Evolutionary conservation across 140 eudicot genomes (phyloP), one percentile per base, ranked within the genome.

Genomic region (Anethum foeniculum): DNA sequence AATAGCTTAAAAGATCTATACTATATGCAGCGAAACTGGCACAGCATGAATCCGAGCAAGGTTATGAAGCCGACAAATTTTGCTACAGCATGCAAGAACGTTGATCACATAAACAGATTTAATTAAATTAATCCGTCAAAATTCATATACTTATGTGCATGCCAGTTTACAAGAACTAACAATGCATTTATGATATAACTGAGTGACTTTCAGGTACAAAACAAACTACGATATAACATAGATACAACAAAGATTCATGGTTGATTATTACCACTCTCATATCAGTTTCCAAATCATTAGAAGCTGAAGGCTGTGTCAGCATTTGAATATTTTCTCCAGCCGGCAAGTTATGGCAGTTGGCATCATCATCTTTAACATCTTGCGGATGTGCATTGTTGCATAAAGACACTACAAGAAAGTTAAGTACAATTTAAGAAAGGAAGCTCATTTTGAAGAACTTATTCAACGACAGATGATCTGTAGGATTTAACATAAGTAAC

Each of bases 281-380:
- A 30, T 13, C 43, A 23, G 79, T 52, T 32, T 82, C 81, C 41
- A 79, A 36, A 77, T 78, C 89, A 44, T 51, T 71, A 32, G 54
- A 25, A 73, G 78, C 71, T 73, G 85, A 58, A 81, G 71, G 47
- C 56, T 78, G 84, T 71, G 77, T 84, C 56, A 28, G 79, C 75
- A 87, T 79, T 80, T 65, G 84, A 80, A 74, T 64, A 72, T 74
- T 79, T 81, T 85, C 93, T 86, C 79, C 90, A 68, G 73, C 80
- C 19, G 13, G 72, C 14, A 81, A 79, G 67, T 83, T 89, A 72
- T 81, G 80, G 83, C 86, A 75, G 77, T 43, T 78, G 49, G 84
- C 83, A 82, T 82, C 90, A 85, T 82, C 82, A 60, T 36, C 39
- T 25, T 86, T 86, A 80, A 62, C 68, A n/a, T 85, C 88, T 80